A percentile compares a stretch with the other conserved stretches of the same genome.
These are phyloP conservation scores for Petrea volubilis DNA, from an alignment of 257 asterid species.

Conservation along the genomic window DNA sequence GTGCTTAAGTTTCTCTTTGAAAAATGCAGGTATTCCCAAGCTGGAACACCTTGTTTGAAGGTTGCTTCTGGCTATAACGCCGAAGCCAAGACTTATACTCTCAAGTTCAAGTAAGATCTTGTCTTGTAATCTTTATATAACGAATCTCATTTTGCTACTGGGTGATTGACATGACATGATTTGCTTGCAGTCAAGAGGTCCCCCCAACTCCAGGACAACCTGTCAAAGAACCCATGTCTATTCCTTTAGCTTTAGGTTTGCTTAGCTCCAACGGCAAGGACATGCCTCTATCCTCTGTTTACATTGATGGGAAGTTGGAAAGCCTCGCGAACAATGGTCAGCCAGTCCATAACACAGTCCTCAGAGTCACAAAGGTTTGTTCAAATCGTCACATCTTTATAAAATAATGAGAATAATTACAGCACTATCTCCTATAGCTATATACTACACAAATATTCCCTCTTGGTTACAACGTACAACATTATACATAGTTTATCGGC, in stretches of 20 bases:
- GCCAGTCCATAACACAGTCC: constrained; percentile 57
- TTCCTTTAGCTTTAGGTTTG: constrained; percentile 79
- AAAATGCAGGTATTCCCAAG: constrained; percentile 99
- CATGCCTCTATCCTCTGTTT: constrained; percentile 60
- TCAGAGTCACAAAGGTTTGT: constrained; percentile 73
- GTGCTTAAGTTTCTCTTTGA: too few species aligned
- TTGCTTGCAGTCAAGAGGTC: constrained; percentile 80
- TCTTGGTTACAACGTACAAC: background rate
- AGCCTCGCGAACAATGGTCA: constrained; percentile 35
- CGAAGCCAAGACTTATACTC: constrained; percentile 59
- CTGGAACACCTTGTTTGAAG: constrained; percentile 86
- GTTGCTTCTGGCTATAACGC: constrained; percentile 61
- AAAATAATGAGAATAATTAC: too few species aligned
- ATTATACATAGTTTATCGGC: background rate
- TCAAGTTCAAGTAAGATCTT: constrained; percentile 72
- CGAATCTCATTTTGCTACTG: background rate
- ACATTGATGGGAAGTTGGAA: constrained; percentile 62
- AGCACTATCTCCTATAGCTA: too few species aligned
- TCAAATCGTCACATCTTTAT: too few species aligned
- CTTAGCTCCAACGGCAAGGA: constrained; percentile 74
- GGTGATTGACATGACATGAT: constrained; percentile 16
- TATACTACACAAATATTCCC: background rate
- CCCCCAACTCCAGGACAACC: constrained; percentile 94
- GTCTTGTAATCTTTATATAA: background rate
- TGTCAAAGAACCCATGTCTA: constrained; percentile 79